These are phyloP conservation scores for Cladosporium oxysporum DNA, from an alignment of 2,329 filamentous ascomycete species.

Conservation along the genomic window DNA sequence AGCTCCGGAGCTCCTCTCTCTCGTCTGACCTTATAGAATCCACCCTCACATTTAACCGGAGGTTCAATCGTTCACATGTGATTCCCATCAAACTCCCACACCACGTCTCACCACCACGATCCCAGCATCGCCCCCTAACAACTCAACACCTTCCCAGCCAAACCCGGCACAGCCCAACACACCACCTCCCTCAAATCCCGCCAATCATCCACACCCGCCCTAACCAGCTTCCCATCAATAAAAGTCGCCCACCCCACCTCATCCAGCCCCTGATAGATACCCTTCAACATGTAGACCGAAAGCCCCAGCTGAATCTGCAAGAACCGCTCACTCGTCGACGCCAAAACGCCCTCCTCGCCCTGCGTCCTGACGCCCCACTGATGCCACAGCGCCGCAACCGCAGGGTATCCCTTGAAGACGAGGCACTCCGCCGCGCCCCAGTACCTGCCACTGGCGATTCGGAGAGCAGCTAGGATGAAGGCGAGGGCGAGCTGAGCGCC, in stretches of 20 bases:
- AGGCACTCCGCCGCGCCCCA: not conserved
- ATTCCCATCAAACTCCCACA: too few species aligned
- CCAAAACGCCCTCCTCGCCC: not conserved
- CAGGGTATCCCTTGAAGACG: not conserved
- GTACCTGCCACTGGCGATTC: not conserved
- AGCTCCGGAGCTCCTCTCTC: too few species aligned
- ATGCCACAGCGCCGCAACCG: not conserved
- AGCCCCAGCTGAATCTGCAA: not conserved
- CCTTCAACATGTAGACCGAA: not conserved
- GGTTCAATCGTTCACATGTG: too few species aligned
- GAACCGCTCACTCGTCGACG: not conserved
- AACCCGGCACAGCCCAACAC: not conserved
- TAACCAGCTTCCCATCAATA: not conserved
- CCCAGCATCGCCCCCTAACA: not conserved
- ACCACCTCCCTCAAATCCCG: not conserved
- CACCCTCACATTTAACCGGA: too few species aligned
- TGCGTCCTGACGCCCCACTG: not conserved
- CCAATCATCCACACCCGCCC: not conserved
- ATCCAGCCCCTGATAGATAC: not conserved
- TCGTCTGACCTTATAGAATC: too few species aligned
- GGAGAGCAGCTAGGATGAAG: not conserved
- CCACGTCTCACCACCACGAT: too few species aligned
- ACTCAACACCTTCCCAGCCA: not conserved
- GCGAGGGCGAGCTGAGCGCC: not conserved
- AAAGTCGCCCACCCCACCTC: conserved; percentile 3